Percentiles rank a stretch among this genome's conserved stretches.
Evolutionary conservation across 805 yeast genomes (phyloP).

Genomic region (Nakazawaea wickerhamii): DNA sequence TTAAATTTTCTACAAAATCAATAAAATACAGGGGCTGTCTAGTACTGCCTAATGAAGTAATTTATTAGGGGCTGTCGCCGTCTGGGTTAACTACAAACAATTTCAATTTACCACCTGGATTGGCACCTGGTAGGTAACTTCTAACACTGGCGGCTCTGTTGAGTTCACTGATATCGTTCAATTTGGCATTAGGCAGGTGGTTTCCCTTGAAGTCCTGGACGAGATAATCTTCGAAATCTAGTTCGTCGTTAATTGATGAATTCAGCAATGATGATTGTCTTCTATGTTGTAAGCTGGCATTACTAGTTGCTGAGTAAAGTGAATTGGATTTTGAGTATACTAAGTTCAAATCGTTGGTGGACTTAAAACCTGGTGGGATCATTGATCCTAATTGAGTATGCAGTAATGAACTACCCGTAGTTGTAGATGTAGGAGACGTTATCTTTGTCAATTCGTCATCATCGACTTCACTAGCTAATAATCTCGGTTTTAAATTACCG

Average conservation of each 20-base stretch:
- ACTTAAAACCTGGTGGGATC: conserved; percentile 2
- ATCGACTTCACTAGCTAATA: conserved; percentile 72
- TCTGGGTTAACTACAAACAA: conserved; percentile 59
- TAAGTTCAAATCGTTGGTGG: conserved; percentile 4
- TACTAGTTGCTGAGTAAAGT: conserved; percentile 3
- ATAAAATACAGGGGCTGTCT: neutral
- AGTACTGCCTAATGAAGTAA: too few species aligned
- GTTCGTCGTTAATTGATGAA: neutral
- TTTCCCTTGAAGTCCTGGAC: neutral
- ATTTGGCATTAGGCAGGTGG: conserved; percentile 12
- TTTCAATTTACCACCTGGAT: conserved; percentile 34
- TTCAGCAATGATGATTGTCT: neutral
- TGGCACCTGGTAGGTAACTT: conserved; percentile 23
- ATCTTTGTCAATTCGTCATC: conserved; percentile 40
- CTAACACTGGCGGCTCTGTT: conserved; percentile 31
- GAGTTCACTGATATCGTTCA: conserved; percentile 17
- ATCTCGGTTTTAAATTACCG: conserved; percentile 56
- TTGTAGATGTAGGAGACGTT: neutral
- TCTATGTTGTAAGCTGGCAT: neutral
- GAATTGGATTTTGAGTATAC: conserved; percentile 2
- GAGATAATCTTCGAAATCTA: neutral
- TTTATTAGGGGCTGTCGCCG: neutral
- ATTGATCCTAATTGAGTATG: conserved; percentile 11
- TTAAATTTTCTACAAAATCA: neutral
- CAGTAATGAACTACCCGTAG: conserved; percentile 1